Evolutionary conservation across 192 early-diverging fungal species (phyloP).

Genomic region (Podila clonocystis): DNA sequence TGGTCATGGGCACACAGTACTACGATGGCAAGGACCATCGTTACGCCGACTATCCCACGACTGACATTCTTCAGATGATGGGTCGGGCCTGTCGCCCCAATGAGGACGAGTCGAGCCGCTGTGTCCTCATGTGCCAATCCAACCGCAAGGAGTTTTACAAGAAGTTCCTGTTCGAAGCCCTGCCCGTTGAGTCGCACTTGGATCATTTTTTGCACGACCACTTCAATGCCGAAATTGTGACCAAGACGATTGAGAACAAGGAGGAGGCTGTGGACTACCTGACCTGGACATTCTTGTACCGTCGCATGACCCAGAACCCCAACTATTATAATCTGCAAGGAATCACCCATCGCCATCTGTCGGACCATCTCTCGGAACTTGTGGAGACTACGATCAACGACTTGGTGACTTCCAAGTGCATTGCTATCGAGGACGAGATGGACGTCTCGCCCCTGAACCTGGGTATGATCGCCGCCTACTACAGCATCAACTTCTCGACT

Average conservation of each 20-base stretch:
- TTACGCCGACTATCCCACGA: constrained; percentile 95
- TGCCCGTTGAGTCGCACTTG: constrained; percentile 95
- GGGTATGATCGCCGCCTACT: constrained; percentile 98
- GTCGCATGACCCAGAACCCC: constrained; percentile 95
- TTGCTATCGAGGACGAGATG: constrained; percentile 73
- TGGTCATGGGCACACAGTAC: constrained; percentile 97
- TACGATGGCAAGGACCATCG: constrained; percentile 95
- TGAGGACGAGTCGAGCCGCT: constrained; percentile 73
- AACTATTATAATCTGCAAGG: constrained; percentile 96
- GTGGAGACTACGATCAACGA: constrained; percentile 93
- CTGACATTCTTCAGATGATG: constrained; percentile 99
- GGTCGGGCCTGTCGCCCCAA: constrained; percentile 84
- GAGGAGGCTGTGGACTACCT: constrained; percentile 99
- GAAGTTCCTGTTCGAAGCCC: constrained; percentile 95
- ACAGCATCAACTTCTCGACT: constrained; percentile 94
- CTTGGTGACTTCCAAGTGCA: constrained; percentile 88
- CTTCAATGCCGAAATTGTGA: constrained; percentile 97
- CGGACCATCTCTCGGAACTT: constrained; percentile 93
- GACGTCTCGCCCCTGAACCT: constrained; percentile 87
- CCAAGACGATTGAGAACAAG: constrained; percentile 95
- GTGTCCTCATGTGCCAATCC: constrained; percentile 94
- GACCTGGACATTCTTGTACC: constrained; percentile 99
- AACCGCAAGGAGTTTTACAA: constrained; percentile 98
- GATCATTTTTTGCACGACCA: constrained; percentile 96
- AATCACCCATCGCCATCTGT: constrained; percentile 86